phyloP scores from a whole-genome alignment of 1,284 basidiomycete species.

The Cryptococcus maquisensis region DNA sequence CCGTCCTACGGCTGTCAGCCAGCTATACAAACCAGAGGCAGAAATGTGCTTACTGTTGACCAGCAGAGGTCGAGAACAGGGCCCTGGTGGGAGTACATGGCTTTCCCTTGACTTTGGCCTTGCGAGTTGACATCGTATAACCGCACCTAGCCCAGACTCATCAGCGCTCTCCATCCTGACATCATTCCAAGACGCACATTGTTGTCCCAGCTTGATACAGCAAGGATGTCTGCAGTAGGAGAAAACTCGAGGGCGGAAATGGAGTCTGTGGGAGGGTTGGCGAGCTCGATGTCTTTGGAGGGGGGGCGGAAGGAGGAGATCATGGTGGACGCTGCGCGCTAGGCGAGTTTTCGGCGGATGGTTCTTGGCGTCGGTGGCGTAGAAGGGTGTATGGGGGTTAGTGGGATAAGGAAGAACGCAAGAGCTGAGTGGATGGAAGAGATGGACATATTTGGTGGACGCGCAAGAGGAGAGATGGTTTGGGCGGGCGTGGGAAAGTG shows the following conservation, averaged over 20 bases:
- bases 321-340: constrained; percentile 6
- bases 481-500: constrained; percentile 9
- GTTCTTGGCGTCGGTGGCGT: background rate
- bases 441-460: background rate
- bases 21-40: background rate
- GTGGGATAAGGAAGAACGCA: background rate
- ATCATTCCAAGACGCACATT: constrained; percentile 55
- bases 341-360: too few species aligned
- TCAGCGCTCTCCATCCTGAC: background rate
- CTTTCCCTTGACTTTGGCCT: constrained; percentile 64
- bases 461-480: background rate
- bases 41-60: constrained; percentile 56
- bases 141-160: constrained; percentile 48
- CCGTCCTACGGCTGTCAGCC: constrained; percentile 56
- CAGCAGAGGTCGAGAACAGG: constrained; percentile 78
- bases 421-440: too few species aligned
- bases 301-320: constrained; percentile 23
- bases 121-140: constrained; percentile 55
- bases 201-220: constrained; percentile 74
- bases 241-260: constrained; percentile 66
- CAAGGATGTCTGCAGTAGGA: constrained; percentile 64
- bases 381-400: background rate
- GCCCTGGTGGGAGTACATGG: constrained; percentile 75
- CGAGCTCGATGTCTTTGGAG: constrained; percentile 67
- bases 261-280: constrained; percentile 66